phyloP scores from a whole-genome alignment of 371 early-diverging fungal species.

The Mortierella sp. region DNA sequence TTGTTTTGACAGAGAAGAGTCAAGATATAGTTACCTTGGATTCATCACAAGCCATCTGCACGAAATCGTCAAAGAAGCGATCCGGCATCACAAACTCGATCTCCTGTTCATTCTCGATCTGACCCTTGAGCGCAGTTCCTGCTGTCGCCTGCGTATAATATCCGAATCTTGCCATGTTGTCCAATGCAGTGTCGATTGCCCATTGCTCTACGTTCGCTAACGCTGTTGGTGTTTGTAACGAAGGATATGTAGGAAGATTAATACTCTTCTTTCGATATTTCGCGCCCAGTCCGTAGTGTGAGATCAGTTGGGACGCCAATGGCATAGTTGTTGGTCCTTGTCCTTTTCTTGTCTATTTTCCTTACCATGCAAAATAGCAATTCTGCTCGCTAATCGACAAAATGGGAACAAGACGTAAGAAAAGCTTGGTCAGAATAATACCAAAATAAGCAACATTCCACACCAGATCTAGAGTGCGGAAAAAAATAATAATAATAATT shows the following conservation, averaged over 20 bases:
- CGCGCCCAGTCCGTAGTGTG: no score
- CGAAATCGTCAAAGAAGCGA: constrained; percentile 66
- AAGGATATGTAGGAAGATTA: not conserved
- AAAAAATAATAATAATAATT: no score
- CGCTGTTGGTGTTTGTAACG: constrained; percentile 21
- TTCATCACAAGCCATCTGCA: constrained; percentile 68
- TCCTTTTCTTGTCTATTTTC: not conserved
- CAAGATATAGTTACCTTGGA: constrained; percentile 53
- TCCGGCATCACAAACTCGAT: constrained; percentile 54
- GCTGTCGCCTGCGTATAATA: constrained; percentile 44
- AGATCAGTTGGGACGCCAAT: not conserved
- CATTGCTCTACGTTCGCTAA: constrained; percentile 72
- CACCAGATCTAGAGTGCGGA: not conserved
- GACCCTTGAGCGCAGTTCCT: constrained; percentile 37
- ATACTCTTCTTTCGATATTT: not conserved
- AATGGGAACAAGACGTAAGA: not conserved
- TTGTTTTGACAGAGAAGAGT: no score
- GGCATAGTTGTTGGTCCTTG: no score
- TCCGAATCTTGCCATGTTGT: constrained; percentile 63
- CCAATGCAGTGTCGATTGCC: constrained; percentile 73
- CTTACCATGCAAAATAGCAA: constrained; percentile 64
- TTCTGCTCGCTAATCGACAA: constrained; percentile 49
- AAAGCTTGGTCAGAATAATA: not conserved
- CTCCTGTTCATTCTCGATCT: constrained; percentile 18
- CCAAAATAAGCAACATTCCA: not conserved